Evolutionary conservation across 805 yeast genomes (phyloP).

Genomic region (Metschnikowia lunata): DNA sequence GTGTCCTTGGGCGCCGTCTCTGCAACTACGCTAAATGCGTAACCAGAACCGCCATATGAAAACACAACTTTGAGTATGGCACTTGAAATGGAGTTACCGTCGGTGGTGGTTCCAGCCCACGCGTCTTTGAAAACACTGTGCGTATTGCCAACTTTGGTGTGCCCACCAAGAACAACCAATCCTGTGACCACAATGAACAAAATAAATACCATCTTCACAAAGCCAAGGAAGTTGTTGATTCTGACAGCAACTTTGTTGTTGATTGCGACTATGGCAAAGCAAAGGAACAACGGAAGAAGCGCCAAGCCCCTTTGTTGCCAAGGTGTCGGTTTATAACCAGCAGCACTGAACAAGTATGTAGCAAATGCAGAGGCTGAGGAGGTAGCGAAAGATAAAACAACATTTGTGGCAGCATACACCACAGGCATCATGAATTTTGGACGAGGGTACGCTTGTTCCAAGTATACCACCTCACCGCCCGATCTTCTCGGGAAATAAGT

Average conservation of each 20-base stretch:
- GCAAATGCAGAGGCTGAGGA: conserved; percentile 38
- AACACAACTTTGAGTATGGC: conserved; percentile 44
- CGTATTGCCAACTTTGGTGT: conserved; percentile 30
- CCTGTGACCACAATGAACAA: conserved; percentile 33
- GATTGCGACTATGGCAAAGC: conserved; percentile 19
- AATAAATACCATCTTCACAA: conserved; percentile 30
- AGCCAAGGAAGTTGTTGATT: conserved; percentile 31
- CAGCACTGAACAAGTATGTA: conserved; percentile 30
- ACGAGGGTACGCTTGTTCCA: conserved; percentile 36
- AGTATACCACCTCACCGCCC: conserved; percentile 37
- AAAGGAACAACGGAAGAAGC: conserved; percentile 26
- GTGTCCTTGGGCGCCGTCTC: conserved; percentile 26
- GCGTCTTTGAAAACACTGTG: conserved; percentile 32
- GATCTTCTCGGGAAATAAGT: conserved; percentile 34
- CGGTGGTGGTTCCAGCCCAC: conserved; percentile 38
- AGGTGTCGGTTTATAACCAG: conserved; percentile 22
- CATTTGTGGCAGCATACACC: conserved; percentile 35
- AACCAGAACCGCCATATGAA: conserved; percentile 39
- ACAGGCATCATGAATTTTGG: conserved; percentile 34
- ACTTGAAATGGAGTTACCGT: conserved; percentile 39
- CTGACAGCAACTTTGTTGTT: conserved; percentile 28
- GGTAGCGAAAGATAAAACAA: conserved; percentile 32
- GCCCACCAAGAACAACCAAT: conserved; percentile 34
- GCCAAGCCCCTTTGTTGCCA: conserved; percentile 38
- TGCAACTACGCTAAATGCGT: conserved; percentile 36